Base-by-base conservation (phyloP, 495 filamentous ascomycete genomes). In the Aeminium ludgeri region DNA sequence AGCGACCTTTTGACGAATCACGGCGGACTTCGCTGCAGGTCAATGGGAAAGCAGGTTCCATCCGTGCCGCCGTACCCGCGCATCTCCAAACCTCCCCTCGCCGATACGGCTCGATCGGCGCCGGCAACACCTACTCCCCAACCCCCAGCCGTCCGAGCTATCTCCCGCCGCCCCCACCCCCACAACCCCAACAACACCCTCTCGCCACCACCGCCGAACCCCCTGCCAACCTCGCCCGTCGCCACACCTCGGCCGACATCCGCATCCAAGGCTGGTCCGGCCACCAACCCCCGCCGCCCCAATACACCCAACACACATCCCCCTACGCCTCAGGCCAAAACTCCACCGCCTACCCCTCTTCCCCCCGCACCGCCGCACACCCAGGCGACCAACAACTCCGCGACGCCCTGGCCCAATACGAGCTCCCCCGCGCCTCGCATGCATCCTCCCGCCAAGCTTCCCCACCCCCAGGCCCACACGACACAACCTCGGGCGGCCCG, bases 241-340 rank as follows among this genome's bases (percentile, higher is more conserved):
- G 89, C 32, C 89, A 97, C 59, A 97, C 89, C 1, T 89, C 87
- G 35, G 89, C 89, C 40, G 89, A 97, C 51, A 96, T 97, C 49
- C 81, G 89, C 20, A 74, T 81, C 30, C 80, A 81, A 49, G 82
- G 83, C 38, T 95, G 89, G 89, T 76, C 80, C 49, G 68, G 73
- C 12, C 55, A 40, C 18, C 55, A 52, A 34, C 49, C 51, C 2
- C 44, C 45, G 11, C 18, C 31, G 2, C 23, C 42, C 2, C 36
- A 38, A 17, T 44, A 35, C 41, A 43, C 38, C 31, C 41, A 60
- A 23, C 69, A 65, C 32, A 67, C 69, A 19, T 85, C 84, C 3
- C 82, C 86, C 10, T 84, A 83, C 44, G 56, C 63, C 2, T 77
- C 80, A 16, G 78, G 78, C 2, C 77, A 82, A 17, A 72, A 75